Conservation (phyloP, 768 basidiomycete genomes). For the Tulasnella sp. region DNA sequence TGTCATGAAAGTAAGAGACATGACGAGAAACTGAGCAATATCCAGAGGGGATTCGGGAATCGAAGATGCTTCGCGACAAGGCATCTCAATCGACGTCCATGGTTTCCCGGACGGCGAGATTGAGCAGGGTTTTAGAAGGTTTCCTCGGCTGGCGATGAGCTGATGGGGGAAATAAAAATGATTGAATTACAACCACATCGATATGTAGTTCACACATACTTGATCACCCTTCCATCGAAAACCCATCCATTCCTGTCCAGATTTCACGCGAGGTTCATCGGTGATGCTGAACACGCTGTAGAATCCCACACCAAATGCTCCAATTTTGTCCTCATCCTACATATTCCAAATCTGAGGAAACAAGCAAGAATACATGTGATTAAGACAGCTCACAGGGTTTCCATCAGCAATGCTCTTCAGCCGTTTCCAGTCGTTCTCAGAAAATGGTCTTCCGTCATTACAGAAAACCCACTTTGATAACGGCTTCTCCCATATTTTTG, state of each 20-base stretch:
- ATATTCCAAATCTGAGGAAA: too few relatives aligned
- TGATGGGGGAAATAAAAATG: too few relatives aligned
- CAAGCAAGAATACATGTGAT: background rate
- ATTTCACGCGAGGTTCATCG: constrained; percentile 29
- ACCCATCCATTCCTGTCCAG: constrained; percentile 72
- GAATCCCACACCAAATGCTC: constrained; percentile 62
- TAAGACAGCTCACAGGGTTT: background rate
- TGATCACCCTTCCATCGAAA: constrained; percentile 96
- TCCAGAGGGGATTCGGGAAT: constrained; percentile 74
- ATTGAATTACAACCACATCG: too few relatives aligned
- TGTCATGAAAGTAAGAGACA: constrained; percentile 87
- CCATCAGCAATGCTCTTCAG: constrained; percentile 80
- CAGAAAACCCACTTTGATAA: constrained; percentile 78
- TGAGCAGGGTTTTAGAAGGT: too few relatives aligned
- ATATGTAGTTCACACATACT: too few relatives aligned
- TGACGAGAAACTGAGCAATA: constrained; percentile 75
- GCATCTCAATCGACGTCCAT: constrained; percentile 89
- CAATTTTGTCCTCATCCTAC: constrained; percentile 90
- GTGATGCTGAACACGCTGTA: constrained; percentile 22
- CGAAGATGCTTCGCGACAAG: constrained; percentile 61
- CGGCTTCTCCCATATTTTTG: too few relatives aligned
- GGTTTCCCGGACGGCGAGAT: constrained; percentile 26
- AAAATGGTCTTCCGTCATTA: constrained; percentile 76
- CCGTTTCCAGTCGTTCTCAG: constrained; percentile 75
- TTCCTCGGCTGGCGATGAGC: constrained; percentile 79